A percentile compares a stretch with the other conserved stretches of the same genome.
phyloP scores from a whole-genome alignment of 1,284 basidiomycete genomes.

The Cutaneotrichosporon sp. region DNA sequence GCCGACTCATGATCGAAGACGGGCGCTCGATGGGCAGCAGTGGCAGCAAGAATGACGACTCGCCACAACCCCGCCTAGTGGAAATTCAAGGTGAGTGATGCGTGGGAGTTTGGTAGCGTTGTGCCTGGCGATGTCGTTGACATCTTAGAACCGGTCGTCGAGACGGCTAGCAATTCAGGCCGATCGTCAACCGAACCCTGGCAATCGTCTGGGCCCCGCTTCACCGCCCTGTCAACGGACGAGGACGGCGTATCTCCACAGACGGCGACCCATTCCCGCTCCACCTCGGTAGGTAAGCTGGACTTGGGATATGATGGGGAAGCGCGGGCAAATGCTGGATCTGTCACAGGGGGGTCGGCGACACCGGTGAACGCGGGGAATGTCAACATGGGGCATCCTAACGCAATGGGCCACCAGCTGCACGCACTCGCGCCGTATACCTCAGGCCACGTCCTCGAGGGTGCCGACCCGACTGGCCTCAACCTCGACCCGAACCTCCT shows the following conservation, averaged over 20 bases:
- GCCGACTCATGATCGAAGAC: slow-evolving; percentile 48
- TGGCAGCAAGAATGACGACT: slow-evolving; percentile 17
- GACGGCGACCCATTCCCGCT: slow-evolving; percentile 16
- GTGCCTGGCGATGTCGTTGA: slow-evolving; percentile 8
- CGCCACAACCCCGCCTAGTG: slow-evolving; percentile 31
- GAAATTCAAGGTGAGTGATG: slow-evolving; percentile 37
- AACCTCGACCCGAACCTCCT: slow-evolving; percentile 56
- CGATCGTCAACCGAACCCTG: slow-evolving; percentile 24
- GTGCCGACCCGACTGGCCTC: slow-evolving; percentile 20
- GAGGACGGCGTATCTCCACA: slow-evolving; percentile 32
- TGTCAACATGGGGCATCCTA: neutral
- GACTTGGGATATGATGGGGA: neutral
- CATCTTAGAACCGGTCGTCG: slow-evolving; percentile 16
- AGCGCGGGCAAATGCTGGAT: neutral
- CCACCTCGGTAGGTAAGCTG: slow-evolving; percentile 12
- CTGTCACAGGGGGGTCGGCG: neutral
- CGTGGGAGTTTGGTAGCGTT: slow-evolving; percentile 16
- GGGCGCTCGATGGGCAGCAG: slow-evolving; percentile 16
- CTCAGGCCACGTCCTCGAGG: slow-evolving; percentile 5
- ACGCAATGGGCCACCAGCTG: slow-evolving; percentile 17
- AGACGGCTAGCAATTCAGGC: slow-evolving; percentile 15
- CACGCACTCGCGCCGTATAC: slow-evolving; percentile 25
- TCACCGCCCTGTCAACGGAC: slow-evolving; percentile 42
- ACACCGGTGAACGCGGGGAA: neutral
- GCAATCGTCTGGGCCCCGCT: slow-evolving; percentile 34